Percentiles rank a stretch among this genome's conserved stretches.
These are phyloP conservation scores for Chaetothyriales sp. DNA, from an alignment of 2,329 filamentous ascomycete species.

Conservation along the genomic window DNA sequence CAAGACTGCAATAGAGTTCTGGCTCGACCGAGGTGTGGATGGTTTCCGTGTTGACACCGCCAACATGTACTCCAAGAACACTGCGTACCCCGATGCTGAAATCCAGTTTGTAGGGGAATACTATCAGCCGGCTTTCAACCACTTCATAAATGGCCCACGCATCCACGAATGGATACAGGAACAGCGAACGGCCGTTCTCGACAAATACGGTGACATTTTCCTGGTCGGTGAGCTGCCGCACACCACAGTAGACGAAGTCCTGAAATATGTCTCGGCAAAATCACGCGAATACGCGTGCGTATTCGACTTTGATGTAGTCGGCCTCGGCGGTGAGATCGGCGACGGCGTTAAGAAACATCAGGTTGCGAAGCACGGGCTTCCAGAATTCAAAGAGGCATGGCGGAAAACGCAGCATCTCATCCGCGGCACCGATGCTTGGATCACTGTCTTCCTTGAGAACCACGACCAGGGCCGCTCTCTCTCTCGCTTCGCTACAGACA, in stretches of 20 bases:
- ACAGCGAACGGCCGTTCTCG: conserved; percentile 39
- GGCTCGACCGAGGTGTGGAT: conserved; percentile 56
- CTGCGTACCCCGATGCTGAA: conserved; percentile 21
- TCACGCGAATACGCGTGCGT: conserved; percentile 53
- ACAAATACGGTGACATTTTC: conserved; percentile 45
- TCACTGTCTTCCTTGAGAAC: conserved; percentile 52
- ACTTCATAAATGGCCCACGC: conserved; percentile 41
- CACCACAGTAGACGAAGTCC: conserved; percentile 35
- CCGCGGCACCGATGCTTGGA: conserved; percentile 45
- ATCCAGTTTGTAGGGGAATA: conserved; percentile 27
- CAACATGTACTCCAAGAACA: conserved; percentile 18
- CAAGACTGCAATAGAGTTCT: conserved; percentile 56
- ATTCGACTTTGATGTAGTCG: conserved; percentile 53
- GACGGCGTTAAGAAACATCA: conserved; percentile 15
- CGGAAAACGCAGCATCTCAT: conserved; percentile 45
- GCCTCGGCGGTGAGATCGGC: conserved; percentile 9
- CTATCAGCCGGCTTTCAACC: conserved; percentile 39
- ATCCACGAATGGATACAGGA: conserved; percentile 45
- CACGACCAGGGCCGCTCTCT: conserved; percentile 51
- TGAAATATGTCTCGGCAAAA: conserved; percentile 37
- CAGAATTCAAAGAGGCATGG: conserved; percentile 40
- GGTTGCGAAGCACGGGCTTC: conserved; percentile 23
- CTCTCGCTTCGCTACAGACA: conserved; percentile 38
- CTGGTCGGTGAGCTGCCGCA: conserved; percentile 48
- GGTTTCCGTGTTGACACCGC: conserved; percentile 50